Percentiles rank a stretch among this genome's conserved stretches.
phyloP scores from a whole-genome alignment of 2,329 filamentous ascomycete genomes.

The Fusarium sp. region DNA sequence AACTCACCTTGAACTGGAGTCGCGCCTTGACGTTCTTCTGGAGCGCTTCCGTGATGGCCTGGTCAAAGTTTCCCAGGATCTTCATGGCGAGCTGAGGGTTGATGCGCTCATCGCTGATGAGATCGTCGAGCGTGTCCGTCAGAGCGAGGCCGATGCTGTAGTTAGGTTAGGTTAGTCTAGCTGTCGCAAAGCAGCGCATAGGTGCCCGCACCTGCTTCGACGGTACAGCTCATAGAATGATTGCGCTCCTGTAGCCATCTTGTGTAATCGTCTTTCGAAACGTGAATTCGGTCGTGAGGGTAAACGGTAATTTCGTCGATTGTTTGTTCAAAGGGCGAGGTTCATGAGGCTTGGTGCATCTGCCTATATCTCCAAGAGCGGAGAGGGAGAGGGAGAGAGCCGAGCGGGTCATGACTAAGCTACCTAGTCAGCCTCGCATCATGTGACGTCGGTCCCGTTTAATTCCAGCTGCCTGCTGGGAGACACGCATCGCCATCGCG shows the following conservation, averaged over 20 bases:
- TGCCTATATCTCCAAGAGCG: constrained; percentile 16
- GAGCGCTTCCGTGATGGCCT: constrained; percentile 89
- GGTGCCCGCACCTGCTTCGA: constrained; percentile 84
- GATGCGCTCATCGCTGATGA: constrained; percentile 94
- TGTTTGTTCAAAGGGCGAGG: constrained; percentile 23
- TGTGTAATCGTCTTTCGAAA: constrained; percentile 13
- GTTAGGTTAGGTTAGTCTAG: constrained; percentile 37
- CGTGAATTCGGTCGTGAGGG: neutral
- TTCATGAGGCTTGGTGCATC: constrained; percentile 17
- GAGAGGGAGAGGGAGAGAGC: constrained; percentile 5
- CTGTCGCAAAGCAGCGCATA: constrained; percentile 45
- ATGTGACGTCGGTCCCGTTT: constrained; percentile 48
- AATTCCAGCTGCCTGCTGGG: constrained; percentile 38
- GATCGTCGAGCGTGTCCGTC: constrained; percentile 95
- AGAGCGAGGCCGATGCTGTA: constrained; percentile 89
- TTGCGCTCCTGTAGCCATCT: constrained; percentile 63
- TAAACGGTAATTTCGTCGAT: neutral
- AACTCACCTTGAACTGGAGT: constrained; percentile 87
- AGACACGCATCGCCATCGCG: constrained; percentile 40
- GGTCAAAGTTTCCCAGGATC: constrained; percentile 95
- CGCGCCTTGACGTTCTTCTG: constrained; percentile 93
- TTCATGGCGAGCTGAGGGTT: constrained; percentile 99
- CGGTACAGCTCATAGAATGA: constrained; percentile 95
- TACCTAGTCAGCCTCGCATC: constrained; percentile 42
- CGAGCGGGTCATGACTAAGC: constrained; percentile 40